Conservation (phyloP, 768 basidiomycete species). For the Lyophyllum semitale region DNA sequence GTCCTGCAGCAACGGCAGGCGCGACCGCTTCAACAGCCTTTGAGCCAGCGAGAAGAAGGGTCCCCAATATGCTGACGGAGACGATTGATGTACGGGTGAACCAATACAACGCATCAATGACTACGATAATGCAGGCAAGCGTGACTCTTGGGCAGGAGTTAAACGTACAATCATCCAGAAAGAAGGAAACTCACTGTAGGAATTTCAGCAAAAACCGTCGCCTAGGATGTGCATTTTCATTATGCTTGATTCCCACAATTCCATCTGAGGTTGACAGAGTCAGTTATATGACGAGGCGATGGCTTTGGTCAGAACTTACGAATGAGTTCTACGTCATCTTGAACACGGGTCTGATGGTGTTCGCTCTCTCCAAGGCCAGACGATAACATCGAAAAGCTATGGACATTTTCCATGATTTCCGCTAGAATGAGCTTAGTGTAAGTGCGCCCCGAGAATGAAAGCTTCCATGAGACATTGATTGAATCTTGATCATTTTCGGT, state of each 20-base stretch:
- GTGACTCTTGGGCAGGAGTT: conserved; percentile 9
- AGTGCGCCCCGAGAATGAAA: conserved; percentile 28
- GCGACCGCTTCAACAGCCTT: conserved; percentile 7
- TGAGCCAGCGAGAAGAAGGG: conserved; percentile 18
- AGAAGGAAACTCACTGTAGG: conserved; percentile 16
- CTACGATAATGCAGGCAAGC: conserved; percentile 3
- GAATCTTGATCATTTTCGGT: conserved; percentile 18
- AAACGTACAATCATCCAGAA: background rate
- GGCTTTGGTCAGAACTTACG: conserved; percentile 20
- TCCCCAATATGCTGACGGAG: conserved; percentile 30
- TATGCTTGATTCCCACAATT: conserved; percentile 26
- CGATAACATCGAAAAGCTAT: conserved; percentile 1
- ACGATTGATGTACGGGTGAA: conserved; percentile 32
- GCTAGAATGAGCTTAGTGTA: conserved; percentile 22
- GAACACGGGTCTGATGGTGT: conserved; percentile 17
- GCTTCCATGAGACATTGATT: conserved; percentile 34
- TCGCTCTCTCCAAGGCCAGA: conserved; percentile 21
- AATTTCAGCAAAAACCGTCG: conserved; percentile 17
- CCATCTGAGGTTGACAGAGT: conserved; percentile 21
- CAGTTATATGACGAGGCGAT: background rate
- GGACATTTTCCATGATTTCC: conserved; percentile 10
- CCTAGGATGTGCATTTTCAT: conserved; percentile 30
- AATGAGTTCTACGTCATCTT: conserved; percentile 23
- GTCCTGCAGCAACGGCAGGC: background rate
- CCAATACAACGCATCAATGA: conserved; percentile 32